phyloP scores from a whole-genome alignment of 208 protist genomes.

The Trypanosoma congolense region DNA sequence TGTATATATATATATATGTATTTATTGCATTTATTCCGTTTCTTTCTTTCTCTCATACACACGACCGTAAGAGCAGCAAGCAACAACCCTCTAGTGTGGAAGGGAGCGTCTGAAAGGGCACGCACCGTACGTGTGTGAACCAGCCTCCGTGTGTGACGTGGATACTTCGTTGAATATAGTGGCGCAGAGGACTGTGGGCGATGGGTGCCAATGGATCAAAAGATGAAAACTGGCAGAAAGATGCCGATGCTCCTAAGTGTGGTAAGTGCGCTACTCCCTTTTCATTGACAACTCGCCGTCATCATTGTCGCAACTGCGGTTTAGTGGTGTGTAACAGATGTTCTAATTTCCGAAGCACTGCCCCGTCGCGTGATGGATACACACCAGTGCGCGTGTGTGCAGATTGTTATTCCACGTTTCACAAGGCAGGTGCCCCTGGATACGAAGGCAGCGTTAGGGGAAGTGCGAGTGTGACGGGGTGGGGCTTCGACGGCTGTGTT shows the following conservation, averaged over 20 bases:
- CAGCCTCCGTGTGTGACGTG: no score
- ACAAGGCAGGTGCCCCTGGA: background rate
- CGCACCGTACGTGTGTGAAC: no score
- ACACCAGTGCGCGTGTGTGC: slow-evolving; percentile 66
- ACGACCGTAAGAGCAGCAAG: no score
- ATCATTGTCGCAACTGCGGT: slow-evolving; percentile 93
- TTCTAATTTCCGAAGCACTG: slow-evolving; percentile 41
- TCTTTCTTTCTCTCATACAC: background rate
- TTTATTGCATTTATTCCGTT: background rate
- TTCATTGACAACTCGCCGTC: slow-evolving; percentile 64
- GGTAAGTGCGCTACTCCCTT: slow-evolving; percentile 71
- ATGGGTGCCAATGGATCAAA: slow-evolving; percentile 67
- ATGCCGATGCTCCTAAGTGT: slow-evolving; percentile 78
- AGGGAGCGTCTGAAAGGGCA: no score
- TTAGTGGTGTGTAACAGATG: slow-evolving; percentile 90
- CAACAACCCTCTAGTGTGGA: no score
- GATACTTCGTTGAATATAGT: no score
- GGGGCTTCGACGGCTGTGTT: background rate
- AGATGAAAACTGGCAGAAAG: slow-evolving; percentile 75
- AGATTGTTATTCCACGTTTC: slow-evolving; percentile 53
- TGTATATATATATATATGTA: background rate
- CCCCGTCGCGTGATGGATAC: slow-evolving; percentile 47
- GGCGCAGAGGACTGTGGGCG: background rate
- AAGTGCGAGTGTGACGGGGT: background rate
- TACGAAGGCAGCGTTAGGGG: background rate